These are phyloP conservation scores for Tolypocladium sp. DNA, from an alignment of 2,329 filamentous ascomycete species.

Conservation along the genomic window DNA sequence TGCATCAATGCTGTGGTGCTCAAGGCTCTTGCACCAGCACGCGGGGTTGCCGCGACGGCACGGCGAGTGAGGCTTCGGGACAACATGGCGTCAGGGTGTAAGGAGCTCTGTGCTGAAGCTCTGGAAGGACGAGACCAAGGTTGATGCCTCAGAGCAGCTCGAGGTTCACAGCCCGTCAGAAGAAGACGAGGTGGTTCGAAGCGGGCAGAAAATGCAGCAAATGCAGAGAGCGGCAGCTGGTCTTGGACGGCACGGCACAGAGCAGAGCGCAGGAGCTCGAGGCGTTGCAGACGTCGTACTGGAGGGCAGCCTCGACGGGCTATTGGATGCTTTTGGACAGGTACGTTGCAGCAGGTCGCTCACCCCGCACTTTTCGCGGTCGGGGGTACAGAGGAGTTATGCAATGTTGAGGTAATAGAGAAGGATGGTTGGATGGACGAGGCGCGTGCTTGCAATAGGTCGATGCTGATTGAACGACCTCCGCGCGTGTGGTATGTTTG, in stretches of 20 bases:
- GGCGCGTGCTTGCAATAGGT: constrained; percentile 2
- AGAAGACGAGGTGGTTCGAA: background rate
- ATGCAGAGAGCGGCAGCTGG: background rate
- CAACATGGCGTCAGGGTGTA: constrained; percentile 28
- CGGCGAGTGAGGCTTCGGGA: constrained; percentile 40
- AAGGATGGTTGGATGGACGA: background rate
- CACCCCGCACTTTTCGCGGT: constrained; percentile 14
- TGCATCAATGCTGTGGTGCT: constrained; percentile 39
- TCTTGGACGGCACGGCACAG: background rate
- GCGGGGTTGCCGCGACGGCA: constrained; percentile 31
- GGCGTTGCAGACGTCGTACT: constrained; percentile 5
- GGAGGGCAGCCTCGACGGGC: constrained; percentile 19
- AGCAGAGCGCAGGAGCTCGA: background rate
- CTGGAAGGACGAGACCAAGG: background rate
- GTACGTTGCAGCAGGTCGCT: constrained; percentile 8
- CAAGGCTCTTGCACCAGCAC: constrained; percentile 45
- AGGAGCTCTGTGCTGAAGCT: background rate
- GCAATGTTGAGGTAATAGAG: background rate
- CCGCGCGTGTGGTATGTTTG: background rate
- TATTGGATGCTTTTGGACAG: constrained; percentile 15
- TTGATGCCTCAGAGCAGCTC: background rate
- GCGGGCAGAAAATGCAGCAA: background rate
- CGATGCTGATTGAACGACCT: constrained; percentile 3
- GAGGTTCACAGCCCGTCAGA: background rate
- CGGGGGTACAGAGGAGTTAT: background rate